These are phyloP conservation scores for Boletus subparvulus DNA, from an alignment of 768 basidiomycete species.

Conservation along the genomic window DNA sequence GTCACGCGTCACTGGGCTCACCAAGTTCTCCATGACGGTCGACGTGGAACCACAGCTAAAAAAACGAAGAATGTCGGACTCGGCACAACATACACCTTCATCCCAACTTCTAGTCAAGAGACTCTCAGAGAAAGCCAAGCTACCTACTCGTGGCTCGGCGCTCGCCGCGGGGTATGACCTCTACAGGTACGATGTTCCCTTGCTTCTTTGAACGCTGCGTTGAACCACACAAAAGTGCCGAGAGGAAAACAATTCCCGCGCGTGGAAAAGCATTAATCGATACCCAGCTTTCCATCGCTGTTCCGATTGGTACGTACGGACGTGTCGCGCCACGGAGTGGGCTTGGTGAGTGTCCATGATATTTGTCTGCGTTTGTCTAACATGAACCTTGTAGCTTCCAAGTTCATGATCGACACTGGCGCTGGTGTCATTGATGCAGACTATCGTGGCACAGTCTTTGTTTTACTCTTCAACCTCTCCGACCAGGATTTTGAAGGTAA, in stretches of 20 bases:
- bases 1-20: conserved; percentile 8
- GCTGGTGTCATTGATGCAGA: conserved; percentile 98
- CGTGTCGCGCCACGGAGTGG: conserved; percentile 96
- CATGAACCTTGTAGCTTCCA: conserved; percentile 62
- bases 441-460: conserved; percentile 88
- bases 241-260: conserved; percentile 80
- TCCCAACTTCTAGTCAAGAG: conserved; percentile 77
- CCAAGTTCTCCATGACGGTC: conserved; percentile 7
- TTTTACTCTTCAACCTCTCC: conserved; percentile 89
- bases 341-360: conserved; percentile 59
- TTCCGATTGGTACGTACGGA: conserved; percentile 92
- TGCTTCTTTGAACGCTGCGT: not conserved
- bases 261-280: conserved; percentile 89
- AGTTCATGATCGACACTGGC: conserved; percentile 97
- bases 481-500: conserved; percentile 87
- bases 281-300: conserved; percentile 90
- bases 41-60: conserved; percentile 44
- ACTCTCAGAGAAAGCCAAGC: conserved; percentile 73
- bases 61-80: conserved; percentile 60
- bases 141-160: conserved; percentile 85
- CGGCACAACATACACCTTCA: conserved; percentile 36
- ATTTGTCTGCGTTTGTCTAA: not conserved
- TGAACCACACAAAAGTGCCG: conserved; percentile 57
- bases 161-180: conserved; percentile 95
- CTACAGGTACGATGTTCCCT: conserved; percentile 58